These are phyloP conservation scores for Rubia yunnanensis DNA, from an alignment of 257 asterid species.

Conservation along the genomic window DNA sequence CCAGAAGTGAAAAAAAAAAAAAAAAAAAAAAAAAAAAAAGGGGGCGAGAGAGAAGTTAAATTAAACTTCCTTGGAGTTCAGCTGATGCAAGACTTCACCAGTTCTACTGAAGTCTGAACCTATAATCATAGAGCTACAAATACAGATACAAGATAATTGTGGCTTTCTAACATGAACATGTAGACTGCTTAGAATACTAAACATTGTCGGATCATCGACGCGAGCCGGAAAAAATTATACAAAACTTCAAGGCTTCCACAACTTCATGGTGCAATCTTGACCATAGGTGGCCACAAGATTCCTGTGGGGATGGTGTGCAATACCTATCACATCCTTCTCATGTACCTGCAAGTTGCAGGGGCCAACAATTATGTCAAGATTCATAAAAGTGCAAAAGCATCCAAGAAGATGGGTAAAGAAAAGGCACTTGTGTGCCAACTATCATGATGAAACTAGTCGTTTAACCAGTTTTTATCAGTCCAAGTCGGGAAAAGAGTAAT, in stretches of 20 bases:
- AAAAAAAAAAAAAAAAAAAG: no score
- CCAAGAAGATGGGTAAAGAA: background rate
- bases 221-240: background rate
- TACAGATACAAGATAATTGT: background rate
- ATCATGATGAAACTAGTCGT: no score
- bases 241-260: slow-evolving; percentile 69
- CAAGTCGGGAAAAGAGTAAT: no score
- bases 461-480: background rate
- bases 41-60: no score
- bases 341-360: slow-evolving; percentile 50
- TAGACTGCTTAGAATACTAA: background rate
- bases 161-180: background rate
- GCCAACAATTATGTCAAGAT: background rate
- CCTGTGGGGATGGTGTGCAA: slow-evolving; percentile 89
- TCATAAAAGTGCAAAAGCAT: background rate
- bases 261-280: slow-evolving; percentile 76
- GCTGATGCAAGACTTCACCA: background rate
- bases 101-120: background rate
- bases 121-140: background rate
- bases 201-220: background rate
- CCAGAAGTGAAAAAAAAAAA: no score
- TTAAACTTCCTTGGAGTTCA: background rate
- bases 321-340: slow-evolving; percentile 89
- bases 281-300: slow-evolving; percentile 81
- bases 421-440: background rate